Evolutionary conservation across 2,329 filamentous ascomycete genomes (phyloP).

Genomic region (Xylariaceae sp.): DNA sequence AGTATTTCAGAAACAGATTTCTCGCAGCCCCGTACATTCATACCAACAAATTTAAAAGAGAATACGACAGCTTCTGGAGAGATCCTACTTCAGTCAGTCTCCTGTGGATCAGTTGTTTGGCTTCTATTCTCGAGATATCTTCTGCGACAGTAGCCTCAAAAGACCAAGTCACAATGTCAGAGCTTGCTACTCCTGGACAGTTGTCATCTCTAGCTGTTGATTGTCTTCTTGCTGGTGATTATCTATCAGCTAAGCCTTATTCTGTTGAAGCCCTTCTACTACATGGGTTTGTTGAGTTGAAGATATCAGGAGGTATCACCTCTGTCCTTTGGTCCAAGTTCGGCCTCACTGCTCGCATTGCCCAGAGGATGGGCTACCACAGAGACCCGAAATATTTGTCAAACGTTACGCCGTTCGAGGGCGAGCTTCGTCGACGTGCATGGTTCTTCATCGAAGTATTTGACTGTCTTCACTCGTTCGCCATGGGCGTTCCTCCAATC

Average conservation of each 20-base stretch:
- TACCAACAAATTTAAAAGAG: constrained; percentile 42
- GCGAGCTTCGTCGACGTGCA: constrained; percentile 47
- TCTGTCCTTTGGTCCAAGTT: constrained; percentile 46
- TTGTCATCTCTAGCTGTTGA: constrained; percentile 38
- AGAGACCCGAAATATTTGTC: constrained; percentile 43
- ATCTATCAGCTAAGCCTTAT: constrained; percentile 41
- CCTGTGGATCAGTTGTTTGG: constrained; percentile 49
- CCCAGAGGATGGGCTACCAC: constrained; percentile 50
- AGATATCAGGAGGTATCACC: constrained; percentile 40
- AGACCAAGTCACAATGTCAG: constrained; percentile 24
- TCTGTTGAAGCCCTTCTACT: constrained; percentile 49
- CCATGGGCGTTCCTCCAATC: constrained; percentile 50
- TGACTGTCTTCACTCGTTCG: constrained; percentile 47
- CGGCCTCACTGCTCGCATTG: constrained; percentile 43
- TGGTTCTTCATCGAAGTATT: constrained; percentile 47
- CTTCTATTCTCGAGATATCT: constrained; percentile 43
- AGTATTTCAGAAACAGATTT: constrained; percentile 34
- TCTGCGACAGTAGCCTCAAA: constrained; percentile 34
- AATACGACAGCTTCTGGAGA: constrained; percentile 47
- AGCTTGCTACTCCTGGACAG: constrained; percentile 26
- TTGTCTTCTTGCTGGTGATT: constrained; percentile 46
- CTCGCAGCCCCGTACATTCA: constrained; percentile 34
- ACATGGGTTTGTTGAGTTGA: constrained; percentile 40
- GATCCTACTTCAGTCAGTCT: constrained; percentile 37
- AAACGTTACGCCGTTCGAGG: constrained; percentile 44